phyloP scores from a whole-genome alignment of 164 flowering plant species.

The Stephania yunnanensis region DNA sequence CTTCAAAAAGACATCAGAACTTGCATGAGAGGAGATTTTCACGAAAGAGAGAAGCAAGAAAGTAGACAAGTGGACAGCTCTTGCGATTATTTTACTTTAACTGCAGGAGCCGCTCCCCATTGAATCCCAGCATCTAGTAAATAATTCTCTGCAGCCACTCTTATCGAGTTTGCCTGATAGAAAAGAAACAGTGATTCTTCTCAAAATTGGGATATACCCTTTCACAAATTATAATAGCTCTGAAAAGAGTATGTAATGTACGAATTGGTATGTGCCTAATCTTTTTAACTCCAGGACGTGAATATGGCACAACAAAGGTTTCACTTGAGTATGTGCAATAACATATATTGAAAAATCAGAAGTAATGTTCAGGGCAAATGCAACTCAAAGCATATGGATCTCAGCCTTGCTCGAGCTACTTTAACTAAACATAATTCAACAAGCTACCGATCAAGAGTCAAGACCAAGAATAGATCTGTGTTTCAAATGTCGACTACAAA shows the following conservation, averaged over 20 bases:
- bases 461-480: neutral
- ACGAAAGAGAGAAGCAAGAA: neutral
- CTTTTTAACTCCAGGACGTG: neutral
- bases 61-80: conserved; percentile 5
- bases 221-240: neutral
- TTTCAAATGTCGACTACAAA: neutral
- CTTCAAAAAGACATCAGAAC: neutral
- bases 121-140: conserved; percentile 88
- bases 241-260: neutral
- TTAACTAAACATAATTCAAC: neutral
- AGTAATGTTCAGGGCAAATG: neutral
- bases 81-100: conserved; percentile 48
- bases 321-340: neutral
- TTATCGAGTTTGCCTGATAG: conserved; percentile 73
- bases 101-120: conserved; percentile 91
- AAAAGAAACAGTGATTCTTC: conserved; percentile 2
- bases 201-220: neutral
- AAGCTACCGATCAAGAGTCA: neutral
- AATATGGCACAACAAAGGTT: neutral
- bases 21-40: neutral
- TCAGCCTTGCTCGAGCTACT: neutral
- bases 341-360: neutral
- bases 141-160: conserved; percentile 72
- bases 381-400: neutral
- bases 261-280: neutral